These are phyloP conservation scores for Carex cristatella DNA, from an alignment of 176 grass and related monocot species.

Conservation along the genomic window DNA sequence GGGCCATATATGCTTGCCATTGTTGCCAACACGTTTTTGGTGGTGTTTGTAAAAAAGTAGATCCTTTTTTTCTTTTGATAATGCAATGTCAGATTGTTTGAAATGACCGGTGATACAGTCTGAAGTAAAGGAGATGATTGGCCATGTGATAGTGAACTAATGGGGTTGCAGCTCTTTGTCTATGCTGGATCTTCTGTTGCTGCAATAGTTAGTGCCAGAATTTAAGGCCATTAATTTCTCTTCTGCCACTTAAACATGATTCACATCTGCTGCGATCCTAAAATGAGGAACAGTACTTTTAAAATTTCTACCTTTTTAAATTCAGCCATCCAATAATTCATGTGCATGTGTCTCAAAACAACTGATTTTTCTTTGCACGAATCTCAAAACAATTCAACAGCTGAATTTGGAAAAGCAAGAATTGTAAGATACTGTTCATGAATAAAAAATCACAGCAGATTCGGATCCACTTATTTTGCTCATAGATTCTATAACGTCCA, in stretches of 20 bases:
- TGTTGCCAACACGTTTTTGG: background rate
- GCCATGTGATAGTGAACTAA: slow-evolving; percentile 31
- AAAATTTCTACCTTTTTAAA: too few species aligned
- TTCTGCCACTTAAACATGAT: background rate
- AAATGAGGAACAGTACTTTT: too few species aligned
- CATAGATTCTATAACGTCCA: background rate
- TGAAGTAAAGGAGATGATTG: slow-evolving; percentile 28
- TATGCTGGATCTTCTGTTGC: background rate
- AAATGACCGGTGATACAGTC: slow-evolving; percentile 29
- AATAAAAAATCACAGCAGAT: too few species aligned
- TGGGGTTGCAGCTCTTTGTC: slow-evolving; percentile 29
- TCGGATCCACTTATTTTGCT: too few species aligned
- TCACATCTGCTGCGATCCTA: too few species aligned
- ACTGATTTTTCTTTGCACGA: too few species aligned
- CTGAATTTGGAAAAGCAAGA: too few species aligned
- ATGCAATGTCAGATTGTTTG: slow-evolving; percentile 26
- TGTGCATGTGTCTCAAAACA: too few species aligned
- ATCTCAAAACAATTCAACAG: too few species aligned
- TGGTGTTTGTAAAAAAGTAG: slow-evolving; percentile 13
- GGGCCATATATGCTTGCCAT: background rate
- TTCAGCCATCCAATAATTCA: too few species aligned
- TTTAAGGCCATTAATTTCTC: background rate
- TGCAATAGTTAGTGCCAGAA: background rate
- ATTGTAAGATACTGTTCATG: too few species aligned
- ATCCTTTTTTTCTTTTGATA: slow-evolving; percentile 21